These are phyloP conservation scores for Aphanomyces invadans DNA, from an alignment of 352 stramenopile genomes.

Conservation along the genomic window DNA sequence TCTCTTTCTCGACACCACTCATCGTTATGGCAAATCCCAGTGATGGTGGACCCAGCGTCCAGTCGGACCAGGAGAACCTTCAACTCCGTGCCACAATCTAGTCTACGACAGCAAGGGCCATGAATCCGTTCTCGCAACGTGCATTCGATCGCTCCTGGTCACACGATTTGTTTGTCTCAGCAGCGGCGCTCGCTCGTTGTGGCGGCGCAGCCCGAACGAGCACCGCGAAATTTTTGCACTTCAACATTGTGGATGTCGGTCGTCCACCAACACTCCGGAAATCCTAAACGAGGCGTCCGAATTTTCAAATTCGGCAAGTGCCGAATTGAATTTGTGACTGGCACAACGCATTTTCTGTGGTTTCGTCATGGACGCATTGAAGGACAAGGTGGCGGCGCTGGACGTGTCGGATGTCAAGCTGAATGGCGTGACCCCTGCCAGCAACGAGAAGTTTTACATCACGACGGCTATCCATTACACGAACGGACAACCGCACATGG, in stretches of 20 bases:
- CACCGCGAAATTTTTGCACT: too few relatives aligned
- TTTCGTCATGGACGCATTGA: constrained; percentile 1
- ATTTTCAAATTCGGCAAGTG: background rate
- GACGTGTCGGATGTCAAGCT: background rate
- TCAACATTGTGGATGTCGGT: background rate
- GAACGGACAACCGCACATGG: constrained; percentile 95
- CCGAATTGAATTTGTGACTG: background rate
- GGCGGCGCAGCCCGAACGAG: too few relatives aligned
- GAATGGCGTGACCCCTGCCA: background rate
- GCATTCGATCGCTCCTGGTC: too few relatives aligned
- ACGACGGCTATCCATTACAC: constrained; percentile 99
- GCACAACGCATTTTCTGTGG: background rate
- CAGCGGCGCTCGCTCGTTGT: too few relatives aligned
- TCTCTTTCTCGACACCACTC: too few relatives aligned
- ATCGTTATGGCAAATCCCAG: too few relatives aligned
- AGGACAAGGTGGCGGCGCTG: constrained; percentile 10
- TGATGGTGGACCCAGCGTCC: too few relatives aligned
- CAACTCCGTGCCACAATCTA: too few relatives aligned
- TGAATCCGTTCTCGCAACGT: too few relatives aligned
- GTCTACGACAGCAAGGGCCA: too few relatives aligned
- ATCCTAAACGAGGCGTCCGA: background rate
- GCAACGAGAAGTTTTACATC: constrained; percentile 90
- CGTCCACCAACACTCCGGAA: background rate
- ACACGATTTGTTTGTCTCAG: too few relatives aligned
- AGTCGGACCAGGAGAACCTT: too few relatives aligned